phyloP scores from a whole-genome alignment of 345 rosid species.

The Excoecaria cochinchinensis region DNA sequence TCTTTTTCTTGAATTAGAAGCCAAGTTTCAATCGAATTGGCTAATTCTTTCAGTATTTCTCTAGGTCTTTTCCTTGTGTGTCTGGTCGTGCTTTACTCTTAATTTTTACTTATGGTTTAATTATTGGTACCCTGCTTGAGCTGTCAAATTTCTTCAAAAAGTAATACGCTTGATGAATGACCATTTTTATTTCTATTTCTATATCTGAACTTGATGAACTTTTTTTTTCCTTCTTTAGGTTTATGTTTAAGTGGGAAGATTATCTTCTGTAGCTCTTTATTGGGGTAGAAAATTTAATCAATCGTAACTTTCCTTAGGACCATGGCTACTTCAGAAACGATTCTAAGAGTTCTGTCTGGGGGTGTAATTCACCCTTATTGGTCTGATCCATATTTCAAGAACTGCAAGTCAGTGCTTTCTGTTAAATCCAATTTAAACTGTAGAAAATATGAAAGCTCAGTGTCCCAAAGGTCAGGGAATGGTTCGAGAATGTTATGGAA shows the following conservation, averaged over 20 bases:
- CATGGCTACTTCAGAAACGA: slow-evolving; percentile 47
- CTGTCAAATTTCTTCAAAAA: neutral
- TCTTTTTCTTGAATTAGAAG: neutral
- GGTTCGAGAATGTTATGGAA: slow-evolving; percentile 19
- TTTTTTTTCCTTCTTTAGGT: neutral
- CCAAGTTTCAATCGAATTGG: neutral
- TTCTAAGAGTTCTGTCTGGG: slow-evolving; percentile 33
- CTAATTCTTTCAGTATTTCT: neutral
- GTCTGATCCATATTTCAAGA: slow-evolving; percentile 23
- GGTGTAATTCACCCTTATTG: slow-evolving; percentile 24
- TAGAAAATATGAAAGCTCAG: slow-evolving; percentile 19
- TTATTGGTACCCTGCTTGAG: neutral
- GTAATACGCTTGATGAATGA: neutral
- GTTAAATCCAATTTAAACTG: slow-evolving; percentile 17
- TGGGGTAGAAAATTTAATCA: neutral
- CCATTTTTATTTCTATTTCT: neutral
- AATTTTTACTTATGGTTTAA: neutral
- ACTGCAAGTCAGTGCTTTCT: slow-evolving; percentile 23
- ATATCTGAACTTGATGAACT: neutral
- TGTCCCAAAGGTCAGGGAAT: slow-evolving; percentile 16
- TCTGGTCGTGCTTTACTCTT: neutral
- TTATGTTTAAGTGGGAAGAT: neutral
- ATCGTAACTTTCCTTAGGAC: neutral
- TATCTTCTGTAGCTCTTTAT: neutral
- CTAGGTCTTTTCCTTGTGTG: neutral